A percentile compares a stretch with the other conserved stretches of the same genome.
Evolutionary conservation across 75 land plant genomes (phyloP).

Genomic region (Selaginella moellendorffii): DNA sequence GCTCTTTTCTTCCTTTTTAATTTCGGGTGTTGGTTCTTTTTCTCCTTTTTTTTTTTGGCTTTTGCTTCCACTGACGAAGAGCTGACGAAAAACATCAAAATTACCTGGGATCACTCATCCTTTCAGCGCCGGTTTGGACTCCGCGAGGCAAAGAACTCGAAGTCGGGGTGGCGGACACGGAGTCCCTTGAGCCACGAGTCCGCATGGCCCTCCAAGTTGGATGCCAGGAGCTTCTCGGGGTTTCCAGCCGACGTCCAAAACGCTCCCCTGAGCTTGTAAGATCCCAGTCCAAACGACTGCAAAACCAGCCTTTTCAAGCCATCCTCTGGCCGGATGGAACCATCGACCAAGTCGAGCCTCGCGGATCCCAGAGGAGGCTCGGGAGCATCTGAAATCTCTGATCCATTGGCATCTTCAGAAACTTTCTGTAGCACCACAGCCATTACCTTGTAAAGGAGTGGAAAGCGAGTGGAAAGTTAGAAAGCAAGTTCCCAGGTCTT

Average conservation of each 20-base stretch:
- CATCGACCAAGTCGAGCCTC: background rate
- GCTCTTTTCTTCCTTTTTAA: too few relatives aligned
- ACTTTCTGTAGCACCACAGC: background rate
- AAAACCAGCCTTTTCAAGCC: background rate
- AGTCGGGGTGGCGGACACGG: slow-evolving; percentile 66
- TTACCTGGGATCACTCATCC: too few relatives aligned
- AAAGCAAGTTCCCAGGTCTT: slow-evolving; percentile 68
- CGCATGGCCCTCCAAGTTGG: slow-evolving; percentile 43
- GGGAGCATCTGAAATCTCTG: background rate
- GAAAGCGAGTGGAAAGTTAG: slow-evolving; percentile 66
- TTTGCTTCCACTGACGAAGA: too few relatives aligned
- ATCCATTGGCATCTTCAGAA: background rate
- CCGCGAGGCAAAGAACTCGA: slow-evolving; percentile 38
- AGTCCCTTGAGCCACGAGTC: slow-evolving; percentile 75
- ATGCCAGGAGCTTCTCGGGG: slow-evolving; percentile 34
- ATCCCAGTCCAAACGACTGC: slow-evolving; percentile 75
- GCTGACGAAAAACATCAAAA: too few relatives aligned
- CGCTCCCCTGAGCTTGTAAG: slow-evolving; percentile 61
- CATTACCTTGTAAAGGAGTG: slow-evolving; percentile 50
- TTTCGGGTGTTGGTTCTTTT: too few relatives aligned
- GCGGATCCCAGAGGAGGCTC: background rate
- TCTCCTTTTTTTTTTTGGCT: too few relatives aligned
- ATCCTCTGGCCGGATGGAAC: background rate
- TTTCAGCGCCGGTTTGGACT: too few relatives aligned
- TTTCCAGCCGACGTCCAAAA: slow-evolving; percentile 44